Base-by-base conservation (phyloP, 148 eudicot genomes). In the Bassia scoparia region DNA sequence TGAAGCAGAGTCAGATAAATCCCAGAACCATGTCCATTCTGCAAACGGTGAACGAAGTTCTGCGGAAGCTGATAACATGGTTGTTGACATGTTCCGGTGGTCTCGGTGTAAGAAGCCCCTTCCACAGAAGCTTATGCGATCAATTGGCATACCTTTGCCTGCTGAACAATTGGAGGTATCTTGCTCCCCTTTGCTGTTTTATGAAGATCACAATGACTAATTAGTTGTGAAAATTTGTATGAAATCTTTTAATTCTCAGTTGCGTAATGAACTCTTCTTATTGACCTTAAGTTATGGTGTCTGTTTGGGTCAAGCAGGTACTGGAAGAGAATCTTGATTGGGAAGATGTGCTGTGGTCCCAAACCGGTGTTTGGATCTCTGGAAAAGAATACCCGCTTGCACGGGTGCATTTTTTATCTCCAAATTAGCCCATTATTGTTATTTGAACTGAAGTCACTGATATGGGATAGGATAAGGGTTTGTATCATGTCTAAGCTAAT, bases 271-370 rank as follows among this genome's bases (percentile, higher is more conserved):
- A 37, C 46, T 23, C 48, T 37, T 64, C 49, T 37, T 16, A 24
- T 61, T 64, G 50, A 13, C 27, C 48, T 38, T 8, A 64, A 38
- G 11, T 61, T 61, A 29, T 64, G 68, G 49, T n/a, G 29, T 38
- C 27, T 37, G 56, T 52, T 52, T 3, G 62, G 31, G 27, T 12
- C 71, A 37, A 68, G 76, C 86, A 94, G 98, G 93, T 91, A 52
- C 43, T 94, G 83, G 91, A 84, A 74, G 96, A 91, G 60, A 88
- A 94, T 82, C 76, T 94, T 53, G 96, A 91, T 54, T 94, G 97
- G 98, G 98, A 91, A 63, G 96, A 91, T 83, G 88, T 91, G 65
- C 81, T 76, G 80, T 94, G 98, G 98, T 88, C 97, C 29, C 91
- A 89, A 73, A 91, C 90, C 0, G 98, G 98, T 35, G 97, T 88